phyloP scores from a whole-genome alignment of 2,329 filamentous ascomycete species.

The Botrytis aclada region DNA sequence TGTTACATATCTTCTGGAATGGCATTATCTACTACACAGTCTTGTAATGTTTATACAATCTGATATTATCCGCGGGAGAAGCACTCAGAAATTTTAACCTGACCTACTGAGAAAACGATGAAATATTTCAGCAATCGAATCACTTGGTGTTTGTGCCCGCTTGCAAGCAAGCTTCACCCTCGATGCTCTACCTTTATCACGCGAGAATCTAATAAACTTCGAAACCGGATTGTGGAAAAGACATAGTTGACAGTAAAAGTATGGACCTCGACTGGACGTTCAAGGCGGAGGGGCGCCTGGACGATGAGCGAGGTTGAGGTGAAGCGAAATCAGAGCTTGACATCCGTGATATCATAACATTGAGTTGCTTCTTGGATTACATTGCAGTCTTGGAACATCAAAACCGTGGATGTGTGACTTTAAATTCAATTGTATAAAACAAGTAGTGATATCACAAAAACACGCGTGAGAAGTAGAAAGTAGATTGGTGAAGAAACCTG shows the following conservation, averaged over 20 bases:
- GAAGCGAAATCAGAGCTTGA: background rate
- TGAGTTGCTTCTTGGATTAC: background rate
- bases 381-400: background rate
- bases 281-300: background rate
- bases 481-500: background rate
- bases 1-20: background rate
- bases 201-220: no score
- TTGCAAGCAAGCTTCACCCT: background rate
- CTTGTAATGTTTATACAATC: background rate
- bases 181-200: background rate
- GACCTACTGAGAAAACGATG: background rate
- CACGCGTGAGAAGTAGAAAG: background rate
- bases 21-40: background rate
- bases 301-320: background rate
- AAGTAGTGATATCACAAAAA: background rate
- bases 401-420: background rate
- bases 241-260: no score
- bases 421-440: background rate
- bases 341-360: no score
- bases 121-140: background rate
- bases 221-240: no score
- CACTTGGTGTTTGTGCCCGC: no score
- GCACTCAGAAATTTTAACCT: background rate
- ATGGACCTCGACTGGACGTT: background rate
- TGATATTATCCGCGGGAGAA: background rate